Evolutionary conservation across 192 early-diverging fungal genomes (phyloP), one percentile per base, ranked within the genome.

Genomic region (Spinellus fusiger): DNA sequence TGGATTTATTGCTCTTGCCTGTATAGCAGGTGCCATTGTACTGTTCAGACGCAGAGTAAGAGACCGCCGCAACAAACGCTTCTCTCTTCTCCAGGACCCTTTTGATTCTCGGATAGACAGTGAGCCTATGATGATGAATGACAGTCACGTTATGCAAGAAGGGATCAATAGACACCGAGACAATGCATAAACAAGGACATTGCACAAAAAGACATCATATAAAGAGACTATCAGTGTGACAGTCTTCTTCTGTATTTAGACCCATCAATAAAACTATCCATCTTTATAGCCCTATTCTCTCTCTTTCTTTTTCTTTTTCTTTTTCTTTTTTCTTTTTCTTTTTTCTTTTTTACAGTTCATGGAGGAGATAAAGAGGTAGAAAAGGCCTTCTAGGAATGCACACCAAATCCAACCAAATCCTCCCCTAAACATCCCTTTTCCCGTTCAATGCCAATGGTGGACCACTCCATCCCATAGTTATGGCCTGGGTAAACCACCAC

Each of bases 401-500:
- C 46, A 28, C 67, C 72, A 62, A 69, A 74, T 5, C 72, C 72
- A 15, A 74, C 72, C 22, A 74, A 40, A 51, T 74, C 72, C 20
- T 74, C 72, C 22, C 72, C 72, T 8, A 74, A 33, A 34, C 72
- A 74, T 13, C 76, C 76, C 51, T 67, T 70, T 28, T 71, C 70
- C 47, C 72, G 56, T 47, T 77, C 68, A 61, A 69, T 69, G 23
- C 73, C 85, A 63, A 96, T 91, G n/a, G 87, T 90, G 8, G 92
- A 90, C 84, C 85, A 85, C 49, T 86, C 84, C 8, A 86, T 85
- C 13, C 89, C 90, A 55, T 97, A 97, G 57, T 85, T 75, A 69
- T 97, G 94, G 0, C 94, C 94, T n/a, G 94, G 94, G 62, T 84
- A 92, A 12, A 97, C 85, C 5, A 92, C 77, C 16, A 88, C 81